Percentiles rank a stretch among this genome's conserved stretches.
Conservation (phyloP, 148 eudicot genomes). For the Fagopyrum esculentum region DNA sequence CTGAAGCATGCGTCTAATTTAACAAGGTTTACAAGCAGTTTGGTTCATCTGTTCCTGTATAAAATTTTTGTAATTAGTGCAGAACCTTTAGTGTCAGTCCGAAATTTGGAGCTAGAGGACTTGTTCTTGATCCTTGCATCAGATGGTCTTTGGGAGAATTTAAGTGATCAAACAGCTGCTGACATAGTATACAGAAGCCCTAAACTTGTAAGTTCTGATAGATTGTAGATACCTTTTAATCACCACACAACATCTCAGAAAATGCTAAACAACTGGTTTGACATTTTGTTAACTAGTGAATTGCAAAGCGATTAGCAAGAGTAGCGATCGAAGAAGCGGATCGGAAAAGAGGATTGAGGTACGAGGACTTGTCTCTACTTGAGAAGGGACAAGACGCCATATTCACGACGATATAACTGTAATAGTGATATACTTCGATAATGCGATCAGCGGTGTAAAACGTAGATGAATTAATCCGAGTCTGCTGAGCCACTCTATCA, state of each 20-base stretch:
- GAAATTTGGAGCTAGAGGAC: constrained; percentile 41
- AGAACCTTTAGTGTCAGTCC: constrained; percentile 39
- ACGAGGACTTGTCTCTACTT: constrained; percentile 27
- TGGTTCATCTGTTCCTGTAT: constrained; percentile 34
- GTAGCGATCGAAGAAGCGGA: constrained; percentile 27
- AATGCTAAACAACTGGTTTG: not conserved
- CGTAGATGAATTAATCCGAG: not conserved
- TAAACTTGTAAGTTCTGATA: constrained; percentile 29
- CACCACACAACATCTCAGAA: not conserved
- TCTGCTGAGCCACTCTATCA: constrained; percentile 10
- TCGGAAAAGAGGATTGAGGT: constrained; percentile 33
- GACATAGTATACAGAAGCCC: constrained; percentile 46
- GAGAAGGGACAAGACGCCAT: constrained; percentile 28
- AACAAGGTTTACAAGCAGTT: constrained; percentile 29
- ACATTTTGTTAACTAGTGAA: constrained; percentile 20
- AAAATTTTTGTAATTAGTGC: constrained; percentile 44
- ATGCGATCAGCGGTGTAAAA: not conserved
- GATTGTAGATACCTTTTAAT: not conserved
- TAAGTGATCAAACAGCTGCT: constrained; percentile 54
- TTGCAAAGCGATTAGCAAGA: constrained; percentile 27
- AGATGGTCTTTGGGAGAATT: constrained; percentile 71
- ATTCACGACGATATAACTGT: constrained; percentile 37
- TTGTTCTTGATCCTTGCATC: constrained; percentile 63
- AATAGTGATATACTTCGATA: constrained; percentile 24
- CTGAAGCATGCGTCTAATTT: no score